phyloP scores from a whole-genome alignment of 306 rosid species.

The Sphenostylis stenocarpa region DNA sequence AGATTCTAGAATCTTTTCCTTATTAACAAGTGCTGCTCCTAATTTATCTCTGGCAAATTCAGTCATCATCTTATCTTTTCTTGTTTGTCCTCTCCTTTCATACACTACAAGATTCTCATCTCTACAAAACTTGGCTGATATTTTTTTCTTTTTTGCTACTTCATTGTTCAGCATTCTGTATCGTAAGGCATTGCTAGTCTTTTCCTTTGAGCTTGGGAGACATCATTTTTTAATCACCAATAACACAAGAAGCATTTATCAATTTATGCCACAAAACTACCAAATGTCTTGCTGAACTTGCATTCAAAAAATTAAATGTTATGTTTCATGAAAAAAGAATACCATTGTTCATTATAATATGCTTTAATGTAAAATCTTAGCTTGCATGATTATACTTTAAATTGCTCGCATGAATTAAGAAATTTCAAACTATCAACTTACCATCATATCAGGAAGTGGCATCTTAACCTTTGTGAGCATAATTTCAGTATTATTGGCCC shows the following conservation, averaged over 20 bases:
- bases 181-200: neutral
- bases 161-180: neutral
- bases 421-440: constrained; percentile 45
- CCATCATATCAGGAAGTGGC: constrained; percentile 99
- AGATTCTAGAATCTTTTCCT: constrained; percentile 1
- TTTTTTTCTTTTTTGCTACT: neutral
- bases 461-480: constrained; percentile 98
- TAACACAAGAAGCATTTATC: constrained; percentile 10
- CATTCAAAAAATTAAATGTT: constrained; percentile 11
- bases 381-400: constrained; percentile 18
- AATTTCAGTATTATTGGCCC: constrained; percentile 95
- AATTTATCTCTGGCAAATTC: neutral
- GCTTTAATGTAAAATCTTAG: constrained; percentile 34
- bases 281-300: neutral
- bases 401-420: constrained; percentile 18
- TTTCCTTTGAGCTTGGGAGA: neutral
- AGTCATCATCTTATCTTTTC: neutral
- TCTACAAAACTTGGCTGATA: neutral
- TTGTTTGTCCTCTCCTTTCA: neutral
- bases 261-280: neutral
- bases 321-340: constrained; percentile 21
- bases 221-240: neutral
- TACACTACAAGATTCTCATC: neutral
- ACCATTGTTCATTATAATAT: neutral
- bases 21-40: neutral